These are phyloP conservation scores for Ophiostoma sp. DNA, from an alignment of 2,329 filamentous ascomycete species.

Conservation along the genomic window DNA sequence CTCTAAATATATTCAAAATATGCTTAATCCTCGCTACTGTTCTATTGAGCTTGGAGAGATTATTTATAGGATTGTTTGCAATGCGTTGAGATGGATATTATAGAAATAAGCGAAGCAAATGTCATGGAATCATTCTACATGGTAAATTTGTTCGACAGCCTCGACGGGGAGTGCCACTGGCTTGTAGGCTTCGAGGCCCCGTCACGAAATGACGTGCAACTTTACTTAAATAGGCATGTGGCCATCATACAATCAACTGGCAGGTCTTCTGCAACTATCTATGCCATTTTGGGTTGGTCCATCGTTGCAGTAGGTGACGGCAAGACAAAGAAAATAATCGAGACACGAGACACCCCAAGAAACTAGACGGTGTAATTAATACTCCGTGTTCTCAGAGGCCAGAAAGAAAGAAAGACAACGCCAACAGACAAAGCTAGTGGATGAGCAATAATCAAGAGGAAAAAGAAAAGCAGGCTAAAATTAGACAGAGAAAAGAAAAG, in stretches of 20 bases:
- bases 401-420: constrained; percentile 8
- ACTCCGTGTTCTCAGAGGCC: neutral
- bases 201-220: neutral
- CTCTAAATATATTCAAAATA: neutral
- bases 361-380: neutral
- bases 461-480: neutral
- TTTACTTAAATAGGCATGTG: neutral
- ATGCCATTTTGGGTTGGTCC: constrained; percentile 2
- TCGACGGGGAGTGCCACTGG: no score
- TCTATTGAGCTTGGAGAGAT: neutral
- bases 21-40: neutral
- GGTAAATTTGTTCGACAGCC: no score
- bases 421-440: neutral
- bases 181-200: no score
- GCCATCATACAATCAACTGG: neutral
- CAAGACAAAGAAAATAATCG: neutral
- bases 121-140: neutral
- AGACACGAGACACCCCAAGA: neutral
- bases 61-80: neutral
- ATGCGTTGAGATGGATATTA: neutral
- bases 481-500: neutral
- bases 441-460: neutral
- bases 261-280: constrained; percentile 6
- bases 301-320: neutral
- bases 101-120: neutral